A percentile compares a stretch with the other conserved stretches of the same genome.
Evolutionary conservation across 1,139 yeast species (phyloP).

Genomic region (Yamadazyma dendronema): DNA sequence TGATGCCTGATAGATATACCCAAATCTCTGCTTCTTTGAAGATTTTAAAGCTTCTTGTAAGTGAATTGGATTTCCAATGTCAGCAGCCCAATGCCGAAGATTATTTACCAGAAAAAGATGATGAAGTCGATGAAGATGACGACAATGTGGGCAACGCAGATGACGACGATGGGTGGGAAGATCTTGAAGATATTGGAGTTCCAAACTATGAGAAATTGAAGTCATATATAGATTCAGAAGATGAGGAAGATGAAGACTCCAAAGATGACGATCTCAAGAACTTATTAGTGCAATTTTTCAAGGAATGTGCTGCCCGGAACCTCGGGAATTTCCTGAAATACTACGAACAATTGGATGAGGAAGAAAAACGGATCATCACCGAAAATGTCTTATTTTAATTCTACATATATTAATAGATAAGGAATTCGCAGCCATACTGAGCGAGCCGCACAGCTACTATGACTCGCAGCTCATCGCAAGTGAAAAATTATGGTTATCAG

Average conservation of each 20-base stretch:
- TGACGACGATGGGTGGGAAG: constrained; percentile 80
- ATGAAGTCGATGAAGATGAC: constrained; percentile 34
- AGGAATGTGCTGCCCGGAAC: constrained; percentile 55
- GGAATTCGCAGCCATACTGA: constrained; percentile 3
- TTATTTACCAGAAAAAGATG: constrained; percentile 26
- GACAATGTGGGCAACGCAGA: too few species aligned
- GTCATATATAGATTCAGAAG: constrained; percentile 50
- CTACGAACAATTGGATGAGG: constrained; percentile 51
- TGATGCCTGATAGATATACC: constrained; percentile 62
- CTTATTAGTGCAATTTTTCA: constrained; percentile 60
- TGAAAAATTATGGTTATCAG: constrained; percentile 5
- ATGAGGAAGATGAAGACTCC: constrained; percentile 35
- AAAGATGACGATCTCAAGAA: constrained; percentile 44
- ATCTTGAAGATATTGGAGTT: constrained; percentile 63
- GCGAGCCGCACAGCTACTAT: too few species aligned
- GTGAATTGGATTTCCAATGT: constrained; percentile 65
- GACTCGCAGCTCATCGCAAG: constrained; percentile 5
- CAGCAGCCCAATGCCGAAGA: constrained; percentile 45
- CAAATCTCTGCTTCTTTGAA: constrained; percentile 69
- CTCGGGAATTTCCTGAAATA: constrained; percentile 53
- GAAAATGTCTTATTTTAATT: constrained; percentile 27
- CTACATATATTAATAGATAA: constrained; percentile 1
- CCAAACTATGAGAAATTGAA: constrained; percentile 59
- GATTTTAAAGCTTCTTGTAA: constrained; percentile 65
- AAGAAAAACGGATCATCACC: constrained; percentile 55